Evolutionary conservation across 2,329 filamentous ascomycete genomes (phyloP), one percentile per base, ranked within the genome.

Genomic region (Cercospora zeina): DNA sequence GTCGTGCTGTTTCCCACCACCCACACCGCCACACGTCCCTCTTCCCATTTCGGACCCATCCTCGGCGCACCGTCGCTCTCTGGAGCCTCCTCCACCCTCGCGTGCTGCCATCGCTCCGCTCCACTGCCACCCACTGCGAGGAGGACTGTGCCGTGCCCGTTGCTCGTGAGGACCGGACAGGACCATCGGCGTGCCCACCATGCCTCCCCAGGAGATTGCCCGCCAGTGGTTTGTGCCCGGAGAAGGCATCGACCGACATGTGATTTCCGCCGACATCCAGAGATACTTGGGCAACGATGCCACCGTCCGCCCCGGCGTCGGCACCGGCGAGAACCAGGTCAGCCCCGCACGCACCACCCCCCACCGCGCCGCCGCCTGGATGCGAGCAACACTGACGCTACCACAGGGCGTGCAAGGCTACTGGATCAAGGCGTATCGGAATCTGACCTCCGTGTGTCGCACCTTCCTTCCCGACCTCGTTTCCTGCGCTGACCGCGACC

Each of bases 181-280:
- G 56, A 27, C 24, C 24, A 27, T 11, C 56, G 61, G 54, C 49
- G 61, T 55, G 59, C 53, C 62, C 67, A 66, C 56, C 65, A 72
- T 73, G 72, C 67, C 72, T 61, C 67, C 72, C 60, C 24, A 70
- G 64, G 71, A 72, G 61, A 72, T 74, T 72, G 78, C 73, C 36
- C 73, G 74, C 47, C 76, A 80, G 73, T 82, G 80, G 80, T 82
- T 81, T 69, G 75, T 80, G 66, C 76, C 77, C 13, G 79, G 77
- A 65, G 79, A 81, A 53, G 80, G 80, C 72, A 82, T 82, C 69
- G 77, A 79, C 61, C 72, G 80, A 69, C 77, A 81, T 72, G 80
- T 82, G 72, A 82, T 82, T 66, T 80, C 79, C 53, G 79, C 79
- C 67, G 80, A 82, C 72, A 82, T 82, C 68, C 79, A 81, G 72